Conservation (phyloP, 2,329 filamentous ascomycete genomes). For the Ophiostoma himal-ulmi region DNA sequence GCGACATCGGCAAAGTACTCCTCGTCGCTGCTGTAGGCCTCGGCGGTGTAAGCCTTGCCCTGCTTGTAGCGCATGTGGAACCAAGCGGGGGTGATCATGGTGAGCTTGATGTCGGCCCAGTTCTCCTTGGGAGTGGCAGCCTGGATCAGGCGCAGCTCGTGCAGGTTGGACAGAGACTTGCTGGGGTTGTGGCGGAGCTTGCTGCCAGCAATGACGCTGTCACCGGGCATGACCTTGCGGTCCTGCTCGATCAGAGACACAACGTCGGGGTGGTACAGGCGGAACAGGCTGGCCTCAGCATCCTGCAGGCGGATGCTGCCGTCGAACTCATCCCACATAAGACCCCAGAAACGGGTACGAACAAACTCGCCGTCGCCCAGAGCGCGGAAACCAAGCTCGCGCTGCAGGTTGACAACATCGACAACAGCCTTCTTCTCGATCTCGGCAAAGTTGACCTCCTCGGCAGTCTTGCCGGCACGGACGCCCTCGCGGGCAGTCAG, state of each 20-base stretch:
- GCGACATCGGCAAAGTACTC: slow-evolving; percentile 49
- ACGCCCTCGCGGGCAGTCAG: slow-evolving; percentile 47
- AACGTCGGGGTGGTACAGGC: slow-evolving; percentile 51
- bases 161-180: slow-evolving; percentile 42
- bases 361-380: slow-evolving; percentile 58
- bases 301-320: slow-evolving; percentile 44
- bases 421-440: slow-evolving; percentile 55
- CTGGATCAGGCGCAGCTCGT: slow-evolving; percentile 48
- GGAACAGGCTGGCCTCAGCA: slow-evolving; percentile 43
- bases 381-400: slow-evolving; percentile 50
- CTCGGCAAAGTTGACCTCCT: slow-evolving; percentile 41
- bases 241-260: slow-evolving; percentile 49
- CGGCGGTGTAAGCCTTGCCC: slow-evolving; percentile 45
- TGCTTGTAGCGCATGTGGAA: slow-evolving; percentile 51
- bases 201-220: slow-evolving; percentile 47
- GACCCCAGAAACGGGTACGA: slow-evolving; percentile 34
- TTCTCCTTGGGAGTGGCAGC: slow-evolving; percentile 46
- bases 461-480: slow-evolving; percentile 47
- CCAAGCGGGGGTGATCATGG: slow-evolving; percentile 57
- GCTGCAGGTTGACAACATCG: slow-evolving; percentile 54
- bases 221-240: slow-evolving; percentile 51
- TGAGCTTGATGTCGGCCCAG: slow-evolving; percentile 54
- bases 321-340: slow-evolving; percentile 38
- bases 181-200: slow-evolving; percentile 42
- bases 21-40: slow-evolving; percentile 42